Evolutionary conservation across 2,329 filamentous ascomycete species (phyloP).

Genomic region (Talaromyces sp.): DNA sequence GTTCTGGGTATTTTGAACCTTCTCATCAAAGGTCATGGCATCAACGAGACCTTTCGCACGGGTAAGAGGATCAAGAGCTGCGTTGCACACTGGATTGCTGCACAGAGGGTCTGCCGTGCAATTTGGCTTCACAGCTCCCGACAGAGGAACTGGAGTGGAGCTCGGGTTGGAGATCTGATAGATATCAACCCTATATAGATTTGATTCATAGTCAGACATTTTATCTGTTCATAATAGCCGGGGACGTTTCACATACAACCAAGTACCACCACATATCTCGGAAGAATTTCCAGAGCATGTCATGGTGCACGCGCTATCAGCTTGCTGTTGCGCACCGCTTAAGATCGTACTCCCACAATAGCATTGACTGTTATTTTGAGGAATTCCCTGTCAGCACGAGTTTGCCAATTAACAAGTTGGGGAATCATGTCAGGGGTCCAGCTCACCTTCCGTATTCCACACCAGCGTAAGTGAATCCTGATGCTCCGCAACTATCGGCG

Average conservation of each 20-base stretch:
- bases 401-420: too few species aligned
- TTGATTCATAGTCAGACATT: too few species aligned
- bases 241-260: not conserved
- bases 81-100: constrained; percentile 7
- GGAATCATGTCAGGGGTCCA: too few species aligned
- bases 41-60: constrained; percentile 2
- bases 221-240: too few species aligned
- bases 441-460: too few species aligned
- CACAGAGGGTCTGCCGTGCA: constrained; percentile 8
- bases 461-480: too few species aligned
- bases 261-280: constrained; percentile 8
- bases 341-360: not conserved
- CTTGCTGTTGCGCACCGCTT: not conserved
- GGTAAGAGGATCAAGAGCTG: not conserved
- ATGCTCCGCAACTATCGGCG: too few species aligned
- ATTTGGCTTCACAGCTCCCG: constrained; percentile 3
- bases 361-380: constrained; percentile 3
- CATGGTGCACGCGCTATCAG: constrained; percentile 1
- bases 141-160: not conserved
- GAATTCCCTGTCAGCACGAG: too few species aligned
- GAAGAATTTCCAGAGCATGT: constrained; percentile 9
- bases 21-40: constrained; percentile 10
- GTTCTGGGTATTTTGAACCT: constrained; percentile 7
- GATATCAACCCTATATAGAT: not conserved
- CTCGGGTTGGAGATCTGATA: constrained; percentile 12